Evolutionary conservation across 2,329 filamentous ascomycete species (phyloP).

Genomic region (Fusarium sp.): DNA sequence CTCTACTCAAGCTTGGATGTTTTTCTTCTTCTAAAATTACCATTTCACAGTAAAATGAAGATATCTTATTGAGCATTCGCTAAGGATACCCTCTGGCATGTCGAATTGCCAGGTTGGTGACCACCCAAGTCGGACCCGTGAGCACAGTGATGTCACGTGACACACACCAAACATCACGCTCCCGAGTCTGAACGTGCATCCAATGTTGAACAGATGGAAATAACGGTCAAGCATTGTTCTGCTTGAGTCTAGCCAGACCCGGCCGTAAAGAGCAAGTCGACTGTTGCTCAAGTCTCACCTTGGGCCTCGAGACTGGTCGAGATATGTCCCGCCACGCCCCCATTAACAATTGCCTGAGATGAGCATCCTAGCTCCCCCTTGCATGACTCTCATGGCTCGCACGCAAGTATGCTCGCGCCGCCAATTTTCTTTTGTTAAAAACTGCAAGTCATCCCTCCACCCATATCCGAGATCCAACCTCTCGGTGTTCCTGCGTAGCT

Average conservation of each 20-base stretch:
- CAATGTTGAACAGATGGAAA: not conserved
- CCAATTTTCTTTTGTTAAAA: not conserved
- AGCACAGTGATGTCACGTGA: constrained; percentile 27
- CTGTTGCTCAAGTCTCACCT: not conserved
- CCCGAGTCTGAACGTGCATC: not conserved
- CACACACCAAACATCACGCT: not conserved
- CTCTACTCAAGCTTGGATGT: not conserved
- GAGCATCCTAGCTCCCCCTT: constrained; percentile 20
- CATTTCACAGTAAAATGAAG: not conserved
- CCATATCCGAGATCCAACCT: not conserved
- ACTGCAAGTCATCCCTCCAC: not conserved
- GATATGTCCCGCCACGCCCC: not conserved
- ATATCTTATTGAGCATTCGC: not conserved
- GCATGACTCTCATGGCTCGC: constrained; percentile 15
- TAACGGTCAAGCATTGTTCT: constrained; percentile 12
- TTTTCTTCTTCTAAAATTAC: not conserved
- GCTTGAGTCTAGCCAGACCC: not conserved
- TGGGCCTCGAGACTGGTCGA: not conserved
- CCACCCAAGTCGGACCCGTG: not conserved
- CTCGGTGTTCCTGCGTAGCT: not conserved
- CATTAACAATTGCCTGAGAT: constrained; percentile 7
- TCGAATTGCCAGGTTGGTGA: not conserved
- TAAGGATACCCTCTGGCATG: not conserved
- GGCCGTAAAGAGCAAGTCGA: not conserved
- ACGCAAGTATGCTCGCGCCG: constrained; percentile 2